phyloP scores from a whole-genome alignment of 179 eudicot genomes.

The Pouteria campechiana region DNA sequence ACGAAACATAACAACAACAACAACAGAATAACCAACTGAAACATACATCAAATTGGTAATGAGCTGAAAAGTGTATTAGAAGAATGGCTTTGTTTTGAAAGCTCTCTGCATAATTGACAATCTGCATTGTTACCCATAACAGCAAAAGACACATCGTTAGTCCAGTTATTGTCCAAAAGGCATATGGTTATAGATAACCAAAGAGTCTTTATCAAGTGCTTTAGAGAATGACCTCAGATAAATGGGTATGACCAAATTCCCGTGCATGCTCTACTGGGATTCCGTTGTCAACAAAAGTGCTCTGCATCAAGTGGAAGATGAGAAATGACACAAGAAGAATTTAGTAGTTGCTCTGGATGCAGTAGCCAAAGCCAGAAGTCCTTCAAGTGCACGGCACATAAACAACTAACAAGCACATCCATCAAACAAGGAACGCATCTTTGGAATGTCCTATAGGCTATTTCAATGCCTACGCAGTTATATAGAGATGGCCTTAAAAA shows the following conservation, averaged over 20 bases:
- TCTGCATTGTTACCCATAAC: conserved; percentile 35
- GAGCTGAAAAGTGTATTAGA: conserved; percentile 89
- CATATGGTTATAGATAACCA: not conserved
- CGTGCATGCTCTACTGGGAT: conserved; percentile 71
- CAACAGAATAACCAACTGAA: no score
- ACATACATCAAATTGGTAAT: conserved; percentile 70
- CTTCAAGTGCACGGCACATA: no score
- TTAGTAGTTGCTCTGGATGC: no score
- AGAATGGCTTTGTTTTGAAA: conserved; percentile 91
- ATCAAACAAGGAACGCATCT: no score
- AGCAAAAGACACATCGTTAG: not conserved
- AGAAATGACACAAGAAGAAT: conserved; percentile 1
- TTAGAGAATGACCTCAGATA: conserved; percentile 50
- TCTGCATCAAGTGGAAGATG: conserved; percentile 41
- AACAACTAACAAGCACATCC: no score
- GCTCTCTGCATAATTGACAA: conserved; percentile 40
- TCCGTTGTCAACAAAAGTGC: conserved; percentile 57
- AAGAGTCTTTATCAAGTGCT: no score
- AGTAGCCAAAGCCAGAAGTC: no score
- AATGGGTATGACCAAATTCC: conserved; percentile 82
- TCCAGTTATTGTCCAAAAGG: not conserved
- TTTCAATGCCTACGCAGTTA: no score
- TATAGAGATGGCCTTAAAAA: no score
- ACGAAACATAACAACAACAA: no score
- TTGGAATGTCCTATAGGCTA: no score